These are phyloP conservation scores for Yamadazyma nakazawae DNA, from an alignment of 805 yeast genomes.

Conservation along the genomic window DNA sequence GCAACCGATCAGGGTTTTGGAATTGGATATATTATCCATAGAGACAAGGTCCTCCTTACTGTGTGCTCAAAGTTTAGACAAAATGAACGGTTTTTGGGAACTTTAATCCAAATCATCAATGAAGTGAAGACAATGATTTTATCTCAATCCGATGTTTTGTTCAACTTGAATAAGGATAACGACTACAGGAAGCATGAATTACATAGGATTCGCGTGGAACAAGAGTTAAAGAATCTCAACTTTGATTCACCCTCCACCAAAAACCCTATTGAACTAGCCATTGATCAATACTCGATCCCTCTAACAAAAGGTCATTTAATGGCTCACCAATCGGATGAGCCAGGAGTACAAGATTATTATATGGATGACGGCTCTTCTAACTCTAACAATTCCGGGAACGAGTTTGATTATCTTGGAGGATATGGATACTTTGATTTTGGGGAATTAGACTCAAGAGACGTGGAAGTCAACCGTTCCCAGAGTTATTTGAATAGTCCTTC, in stretches of 20 bases:
- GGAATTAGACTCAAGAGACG: constrained; percentile 56
- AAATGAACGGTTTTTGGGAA: constrained; percentile 71
- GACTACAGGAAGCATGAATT: constrained; percentile 31
- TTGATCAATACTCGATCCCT: constrained; percentile 18
- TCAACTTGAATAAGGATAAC: constrained; percentile 28
- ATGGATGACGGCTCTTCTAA: constrained; percentile 1
- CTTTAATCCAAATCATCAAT: constrained; percentile 57
- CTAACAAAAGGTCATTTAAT: constrained; percentile 10
- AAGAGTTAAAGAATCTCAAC: constrained; percentile 31
- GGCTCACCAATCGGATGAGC: background rate
- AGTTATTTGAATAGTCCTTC: constrained; percentile 27
- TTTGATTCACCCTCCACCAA: constrained; percentile 19
- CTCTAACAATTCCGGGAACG: constrained; percentile 6
- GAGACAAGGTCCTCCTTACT: constrained; percentile 73
- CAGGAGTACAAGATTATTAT: background rate
- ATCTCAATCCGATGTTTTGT: constrained; percentile 31
- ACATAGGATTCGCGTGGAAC: constrained; percentile 31
- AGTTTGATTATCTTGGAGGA: constrained; percentile 57
- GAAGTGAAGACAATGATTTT: constrained; percentile 54
- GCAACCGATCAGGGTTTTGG: constrained; percentile 89
- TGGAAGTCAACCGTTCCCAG: constrained; percentile 27
- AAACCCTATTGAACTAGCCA: constrained; percentile 24
- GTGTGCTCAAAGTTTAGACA: constrained; percentile 87
- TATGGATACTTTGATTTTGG: constrained; percentile 83
- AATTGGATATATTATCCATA: constrained; percentile 85